phyloP scores from a whole-genome alignment of 352 stramenopile species.

The Phytophthora nicotianae region DNA sequence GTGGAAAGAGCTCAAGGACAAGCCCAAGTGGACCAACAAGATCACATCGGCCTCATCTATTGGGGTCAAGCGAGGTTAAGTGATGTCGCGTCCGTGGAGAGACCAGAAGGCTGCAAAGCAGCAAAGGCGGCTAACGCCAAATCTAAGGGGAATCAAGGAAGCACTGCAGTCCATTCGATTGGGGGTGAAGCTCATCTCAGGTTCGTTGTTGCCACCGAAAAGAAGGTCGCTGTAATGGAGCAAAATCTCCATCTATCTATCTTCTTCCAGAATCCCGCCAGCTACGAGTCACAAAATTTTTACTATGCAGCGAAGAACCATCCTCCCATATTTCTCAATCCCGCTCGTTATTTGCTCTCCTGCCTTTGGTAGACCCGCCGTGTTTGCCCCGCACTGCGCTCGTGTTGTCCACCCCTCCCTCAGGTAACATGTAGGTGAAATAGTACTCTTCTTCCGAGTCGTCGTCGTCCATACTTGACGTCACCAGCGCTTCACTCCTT shows the following conservation, averaged over 20 bases:
- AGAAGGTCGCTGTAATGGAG: conserved; percentile 9
- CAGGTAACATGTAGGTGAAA: background rate
- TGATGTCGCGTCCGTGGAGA: background rate
- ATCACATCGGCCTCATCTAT: background rate
- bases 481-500: background rate
- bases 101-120: conserved; percentile 2
- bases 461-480: background rate
- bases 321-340: background rate
- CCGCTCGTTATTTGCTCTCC: background rate
- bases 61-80: background rate
- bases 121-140: background rate
- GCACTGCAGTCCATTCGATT: background rate
- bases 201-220: conserved; percentile 1
- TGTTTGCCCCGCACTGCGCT: background rate
- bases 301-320: conserved; percentile 7
- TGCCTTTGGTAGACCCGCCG: background rate
- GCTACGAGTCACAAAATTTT: conserved; percentile 11
- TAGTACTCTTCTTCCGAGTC: conserved; percentile 1
- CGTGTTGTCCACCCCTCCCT: background rate
- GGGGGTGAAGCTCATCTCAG: conserved; percentile 1
- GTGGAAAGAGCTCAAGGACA: conserved; percentile 21
- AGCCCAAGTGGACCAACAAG: conserved; percentile 4
- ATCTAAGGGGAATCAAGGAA: background rate
- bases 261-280: conserved; percentile 3
- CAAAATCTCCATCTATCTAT: conserved; percentile 4